A percentile compares a stretch with the other conserved stretches of the same genome.
Evolutionary conservation across 1,284 basidiomycete genomes (phyloP).

Genomic region (Sanghuangporus weigelae): DNA sequence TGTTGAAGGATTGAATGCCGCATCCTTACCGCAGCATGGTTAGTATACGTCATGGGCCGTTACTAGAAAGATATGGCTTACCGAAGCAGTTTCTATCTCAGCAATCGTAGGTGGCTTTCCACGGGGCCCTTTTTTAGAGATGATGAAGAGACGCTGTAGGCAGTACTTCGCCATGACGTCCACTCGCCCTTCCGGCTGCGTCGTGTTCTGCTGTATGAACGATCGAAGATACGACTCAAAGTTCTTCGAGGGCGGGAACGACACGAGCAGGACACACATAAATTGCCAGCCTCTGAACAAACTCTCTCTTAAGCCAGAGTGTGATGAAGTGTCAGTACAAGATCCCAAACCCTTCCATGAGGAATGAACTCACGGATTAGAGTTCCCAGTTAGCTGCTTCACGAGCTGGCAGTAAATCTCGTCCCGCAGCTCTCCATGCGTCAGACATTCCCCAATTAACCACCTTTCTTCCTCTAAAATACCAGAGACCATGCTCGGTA

Average conservation of each 20-base stretch:
- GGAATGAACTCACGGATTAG: conserved; percentile 53
- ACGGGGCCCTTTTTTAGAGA: conserved; percentile 76
- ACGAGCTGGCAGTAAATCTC: conserved; percentile 90
- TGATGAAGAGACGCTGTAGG: conserved; percentile 61
- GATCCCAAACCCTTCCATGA: neutral
- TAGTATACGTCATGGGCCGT: neutral
- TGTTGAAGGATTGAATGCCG: conserved; percentile 89
- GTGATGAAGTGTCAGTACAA: neutral
- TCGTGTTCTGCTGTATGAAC: conserved; percentile 69
- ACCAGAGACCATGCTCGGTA: conserved; percentile 33
- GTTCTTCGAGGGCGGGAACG: conserved; percentile 88
- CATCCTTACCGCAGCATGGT: conserved; percentile 47
- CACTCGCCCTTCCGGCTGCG: conserved; percentile 66
- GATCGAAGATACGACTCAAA: conserved; percentile 77
- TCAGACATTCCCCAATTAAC: conserved; percentile 74
- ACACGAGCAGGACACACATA: conserved; percentile 79
- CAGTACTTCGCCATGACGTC: conserved; percentile 90
- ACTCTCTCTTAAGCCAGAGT: conserved; percentile 54
- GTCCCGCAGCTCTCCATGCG: conserved; percentile 78
- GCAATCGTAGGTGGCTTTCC: conserved; percentile 74
- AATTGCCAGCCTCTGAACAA: conserved; percentile 89
- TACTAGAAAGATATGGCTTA: conserved; percentile 30
- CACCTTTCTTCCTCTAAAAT: conserved; percentile 83
- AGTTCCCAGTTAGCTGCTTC: conserved; percentile 85
- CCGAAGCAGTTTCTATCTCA: conserved; percentile 86